Evolutionary conservation across 2,329 filamentous ascomycete genomes (phyloP).

Genomic region (Calonectria pteridis): DNA sequence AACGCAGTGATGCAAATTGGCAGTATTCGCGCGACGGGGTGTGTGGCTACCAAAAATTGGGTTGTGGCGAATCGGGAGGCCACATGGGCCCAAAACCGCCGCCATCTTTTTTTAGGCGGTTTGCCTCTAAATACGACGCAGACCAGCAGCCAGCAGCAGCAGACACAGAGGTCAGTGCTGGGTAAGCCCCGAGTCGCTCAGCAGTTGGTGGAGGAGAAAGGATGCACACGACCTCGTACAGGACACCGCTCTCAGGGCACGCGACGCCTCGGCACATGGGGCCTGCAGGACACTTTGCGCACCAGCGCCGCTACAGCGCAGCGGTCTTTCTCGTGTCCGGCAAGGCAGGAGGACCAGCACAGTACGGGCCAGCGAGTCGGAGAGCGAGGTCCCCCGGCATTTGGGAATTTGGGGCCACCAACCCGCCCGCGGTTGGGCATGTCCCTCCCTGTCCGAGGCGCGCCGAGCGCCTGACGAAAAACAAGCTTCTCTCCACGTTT

Average conservation of each 20-base stretch:
- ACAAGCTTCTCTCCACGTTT: conserved; percentile 33
- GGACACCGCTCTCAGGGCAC: not conserved
- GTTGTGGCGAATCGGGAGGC: not conserved
- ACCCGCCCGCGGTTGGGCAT: not conserved
- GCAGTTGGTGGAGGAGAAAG: not conserved
- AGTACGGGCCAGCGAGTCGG: not conserved
- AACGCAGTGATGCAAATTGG: conserved; percentile 9
- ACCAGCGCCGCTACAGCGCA: not conserved
- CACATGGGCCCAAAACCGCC: not conserved
- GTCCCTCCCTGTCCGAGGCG: conserved; percentile 1
- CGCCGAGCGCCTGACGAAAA: conserved; percentile 15
- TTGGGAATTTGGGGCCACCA: not conserved
- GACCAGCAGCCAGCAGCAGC: not conserved
- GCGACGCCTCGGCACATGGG: not conserved
- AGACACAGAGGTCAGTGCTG: not conserved
- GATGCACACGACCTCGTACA: conserved; percentile 2
- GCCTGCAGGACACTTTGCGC: not conserved
- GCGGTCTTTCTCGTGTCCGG: conserved; percentile 1
- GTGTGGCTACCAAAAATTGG: not conserved
- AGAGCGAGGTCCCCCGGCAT: too few species aligned
- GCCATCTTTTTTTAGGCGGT: not conserved
- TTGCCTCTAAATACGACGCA: not conserved
- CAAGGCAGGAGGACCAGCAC: not conserved
- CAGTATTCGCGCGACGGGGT: not conserved
- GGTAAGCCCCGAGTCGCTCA: not conserved